Evolutionary conservation across 129 eudicot species (phyloP).

Genomic region (Escallonia rubra): DNA sequence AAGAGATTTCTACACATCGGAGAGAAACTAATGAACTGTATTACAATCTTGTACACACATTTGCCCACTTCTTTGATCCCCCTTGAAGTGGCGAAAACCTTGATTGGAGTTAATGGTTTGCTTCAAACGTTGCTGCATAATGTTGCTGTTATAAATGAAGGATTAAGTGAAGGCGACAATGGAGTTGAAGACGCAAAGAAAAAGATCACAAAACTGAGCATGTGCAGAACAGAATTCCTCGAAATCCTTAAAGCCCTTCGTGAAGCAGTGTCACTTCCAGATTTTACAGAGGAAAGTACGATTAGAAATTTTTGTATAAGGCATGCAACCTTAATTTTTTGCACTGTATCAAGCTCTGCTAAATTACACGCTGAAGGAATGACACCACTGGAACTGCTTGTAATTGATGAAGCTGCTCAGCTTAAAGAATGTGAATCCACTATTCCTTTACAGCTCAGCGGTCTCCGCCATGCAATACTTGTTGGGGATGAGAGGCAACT

Average conservation of each 20-base stretch:
- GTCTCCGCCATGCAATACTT: conserved; percentile 58
- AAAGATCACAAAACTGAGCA: background rate
- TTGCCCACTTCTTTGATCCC: conserved; percentile 54
- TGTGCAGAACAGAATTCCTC: conserved; percentile 15
- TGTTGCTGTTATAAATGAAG: conserved; percentile 4
- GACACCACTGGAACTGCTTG: conserved; percentile 34
- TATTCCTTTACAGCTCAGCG: conserved; percentile 54
- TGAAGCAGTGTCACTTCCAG: conserved; percentile 24
- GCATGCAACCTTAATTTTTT: conserved; percentile 50
- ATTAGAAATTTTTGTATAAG: conserved; percentile 48
- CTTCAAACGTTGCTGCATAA: conserved; percentile 19
- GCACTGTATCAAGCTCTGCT: conserved; percentile 70
- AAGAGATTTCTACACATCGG: conserved; percentile 13
- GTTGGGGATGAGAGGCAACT: conserved; percentile 76
- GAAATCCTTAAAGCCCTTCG: conserved; percentile 25
- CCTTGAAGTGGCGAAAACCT: conserved; percentile 16
- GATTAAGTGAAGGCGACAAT: conserved; percentile 17
- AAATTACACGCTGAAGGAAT: conserved; percentile 21
- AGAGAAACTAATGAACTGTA: conserved; percentile 23
- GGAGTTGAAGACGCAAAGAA: background rate
- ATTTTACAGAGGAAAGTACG: background rate
- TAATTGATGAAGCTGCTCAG: conserved; percentile 87
- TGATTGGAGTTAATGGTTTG: conserved; percentile 18
- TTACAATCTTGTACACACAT: conserved; percentile 50
- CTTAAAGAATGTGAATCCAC: conserved; percentile 80